A percentile compares a stretch with the other conserved stretches of the same genome.
phyloP scores from a whole-genome alignment of 805 yeast genomes.

The Cephaloascus albidus region DNA sequence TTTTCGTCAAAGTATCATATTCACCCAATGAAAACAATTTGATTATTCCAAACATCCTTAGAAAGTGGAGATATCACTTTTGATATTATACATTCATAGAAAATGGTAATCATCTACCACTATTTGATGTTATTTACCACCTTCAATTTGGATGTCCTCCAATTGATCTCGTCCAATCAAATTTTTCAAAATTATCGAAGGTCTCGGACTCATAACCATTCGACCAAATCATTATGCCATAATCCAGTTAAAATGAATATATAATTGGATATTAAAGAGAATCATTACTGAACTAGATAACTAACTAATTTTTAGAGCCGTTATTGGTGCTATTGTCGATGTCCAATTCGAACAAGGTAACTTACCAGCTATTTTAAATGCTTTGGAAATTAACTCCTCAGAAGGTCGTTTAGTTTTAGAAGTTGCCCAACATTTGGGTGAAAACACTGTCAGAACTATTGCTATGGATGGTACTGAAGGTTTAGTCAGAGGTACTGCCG shows the following conservation, averaged over 20 bases:
- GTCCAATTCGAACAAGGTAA: slow-evolving; percentile 97
- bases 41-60: too few relatives aligned
- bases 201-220: not conserved
- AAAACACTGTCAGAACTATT: slow-evolving; percentile 99
- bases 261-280: too few relatives aligned
- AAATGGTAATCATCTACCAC: too few relatives aligned
- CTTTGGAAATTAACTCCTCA: slow-evolving; percentile 78
- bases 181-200: slow-evolving; percentile 10
- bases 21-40: too few relatives aligned
- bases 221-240: too few relatives aligned
- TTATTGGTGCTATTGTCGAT: slow-evolving; percentile 98
- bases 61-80: too few relatives aligned
- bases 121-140: too few relatives aligned
- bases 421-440: slow-evolving; percentile 99
- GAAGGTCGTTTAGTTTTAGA: slow-evolving; percentile 83
- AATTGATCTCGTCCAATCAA: slow-evolving; percentile 15
- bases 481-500: slow-evolving; percentile 94
- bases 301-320: slow-evolving; percentile 54
- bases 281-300: slow-evolving; percentile 10
- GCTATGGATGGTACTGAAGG: slow-evolving; percentile 99
- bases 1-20: too few relatives aligned
- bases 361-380: slow-evolving; percentile 96
- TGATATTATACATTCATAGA: too few relatives aligned
- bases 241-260: too few relatives aligned
- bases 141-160: too few relatives aligned